Conservation (phyloP, 2,329 filamentous ascomycete genomes). For the Cercospora nicotianae region DNA sequence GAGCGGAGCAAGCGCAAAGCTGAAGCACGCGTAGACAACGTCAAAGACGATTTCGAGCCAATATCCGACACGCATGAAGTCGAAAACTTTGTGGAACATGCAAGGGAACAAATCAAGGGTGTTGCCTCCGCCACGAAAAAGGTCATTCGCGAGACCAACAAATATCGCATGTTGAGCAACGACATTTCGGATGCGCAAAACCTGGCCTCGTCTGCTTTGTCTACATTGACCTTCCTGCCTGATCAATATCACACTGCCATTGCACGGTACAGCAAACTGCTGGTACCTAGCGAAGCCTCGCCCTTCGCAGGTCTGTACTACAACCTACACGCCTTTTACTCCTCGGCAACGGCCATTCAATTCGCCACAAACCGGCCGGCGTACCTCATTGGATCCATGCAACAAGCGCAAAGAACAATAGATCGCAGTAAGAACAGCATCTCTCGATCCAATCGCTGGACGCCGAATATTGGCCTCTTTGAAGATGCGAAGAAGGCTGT, state of each 20-base stretch:
- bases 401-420: conserved; percentile 70
- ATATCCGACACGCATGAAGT: conserved; percentile 74
- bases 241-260: conserved; percentile 67
- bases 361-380: conserved; percentile 75
- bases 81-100: conserved; percentile 88
- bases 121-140: conserved; percentile 82
- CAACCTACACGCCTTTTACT: conserved; percentile 75
- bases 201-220: conserved; percentile 53
- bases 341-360: conserved; percentile 79
- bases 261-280: conserved; percentile 66
- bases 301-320: conserved; percentile 74
- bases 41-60: conserved; percentile 85
- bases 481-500: conserved; percentile 84
- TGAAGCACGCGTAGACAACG: conserved; percentile 75
- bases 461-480: conserved; percentile 62
- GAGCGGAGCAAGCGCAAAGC: conserved; percentile 86
- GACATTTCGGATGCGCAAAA: conserved; percentile 68
- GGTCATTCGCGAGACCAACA: conserved; percentile 76
- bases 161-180: conserved; percentile 62
- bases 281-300: conserved; percentile 67
- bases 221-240: conserved; percentile 67
- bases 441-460: conserved; percentile 74
- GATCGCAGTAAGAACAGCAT: conserved; percentile 76
- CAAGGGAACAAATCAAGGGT: conserved; percentile 81
- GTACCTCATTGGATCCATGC: conserved; percentile 73